A percentile compares a stretch with the other conserved stretches of the same genome.
phyloP scores from a whole-genome alignment of 306 rosid genomes.

The Comarum palustre region DNA sequence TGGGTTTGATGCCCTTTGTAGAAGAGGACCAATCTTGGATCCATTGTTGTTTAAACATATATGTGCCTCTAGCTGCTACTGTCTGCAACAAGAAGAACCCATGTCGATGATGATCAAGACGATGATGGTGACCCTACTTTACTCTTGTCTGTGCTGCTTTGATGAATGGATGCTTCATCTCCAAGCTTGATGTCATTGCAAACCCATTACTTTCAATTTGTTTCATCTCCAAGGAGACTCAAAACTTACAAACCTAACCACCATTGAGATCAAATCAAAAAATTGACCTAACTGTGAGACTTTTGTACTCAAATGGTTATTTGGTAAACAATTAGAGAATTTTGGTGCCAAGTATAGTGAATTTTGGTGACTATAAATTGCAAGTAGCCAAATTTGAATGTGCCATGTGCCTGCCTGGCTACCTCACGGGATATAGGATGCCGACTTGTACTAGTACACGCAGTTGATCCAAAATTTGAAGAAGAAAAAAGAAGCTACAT shows the following conservation, averaged over 20 bases:
- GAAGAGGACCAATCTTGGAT: conserved; percentile 7
- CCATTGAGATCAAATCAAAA: neutral
- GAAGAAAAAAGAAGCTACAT: neutral
- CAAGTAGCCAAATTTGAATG: conserved; percentile 1
- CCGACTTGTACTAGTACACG: neutral
- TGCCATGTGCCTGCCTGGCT: conserved; percentile 7
- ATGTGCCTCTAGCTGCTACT: neutral
- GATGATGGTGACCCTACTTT: neutral
- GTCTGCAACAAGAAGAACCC: neutral
- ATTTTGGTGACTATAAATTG: neutral
- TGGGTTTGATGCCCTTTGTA: conserved; percentile 16
- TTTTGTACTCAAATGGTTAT: neutral
- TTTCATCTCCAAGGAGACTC: neutral
- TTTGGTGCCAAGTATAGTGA: neutral
- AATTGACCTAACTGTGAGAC: neutral
- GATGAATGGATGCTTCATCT: conserved; percentile 9
- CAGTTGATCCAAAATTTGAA: neutral
- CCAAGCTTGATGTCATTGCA: conserved; percentile 11
- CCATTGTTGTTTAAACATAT: neutral
- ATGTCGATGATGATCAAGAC: neutral
- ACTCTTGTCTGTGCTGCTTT: neutral
- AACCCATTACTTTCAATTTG: conserved; percentile 7
- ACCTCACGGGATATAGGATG: conserved; percentile 1
- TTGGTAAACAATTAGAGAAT: conserved; percentile 8
- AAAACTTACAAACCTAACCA: neutral